A percentile compares a stretch with the other conserved stretches of the same genome.
phyloP scores from a whole-genome alignment of 257 asterid genomes.

The Jacaranda mimosifolia region DNA sequence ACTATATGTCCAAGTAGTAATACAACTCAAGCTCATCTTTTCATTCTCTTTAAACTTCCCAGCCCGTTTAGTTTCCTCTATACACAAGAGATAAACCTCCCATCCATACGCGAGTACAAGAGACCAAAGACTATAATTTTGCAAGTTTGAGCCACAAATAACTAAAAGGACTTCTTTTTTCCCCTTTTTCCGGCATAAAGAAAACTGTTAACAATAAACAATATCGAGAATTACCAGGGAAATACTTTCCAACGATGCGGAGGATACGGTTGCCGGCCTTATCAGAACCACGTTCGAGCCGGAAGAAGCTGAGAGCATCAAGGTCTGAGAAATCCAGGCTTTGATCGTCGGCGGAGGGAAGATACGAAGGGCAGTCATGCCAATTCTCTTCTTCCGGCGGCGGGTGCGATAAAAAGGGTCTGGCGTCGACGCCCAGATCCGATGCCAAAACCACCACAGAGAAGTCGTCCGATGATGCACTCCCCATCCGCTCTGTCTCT shows the following conservation, averaged over 20 bases:
- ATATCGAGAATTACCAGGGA: conserved; percentile 66
- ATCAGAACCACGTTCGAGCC: conserved; percentile 75
- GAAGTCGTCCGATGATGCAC: conserved; percentile 67
- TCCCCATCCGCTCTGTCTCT: conserved; percentile 43
- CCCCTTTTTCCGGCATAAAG: background rate
- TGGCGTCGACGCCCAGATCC: conserved; percentile 89
- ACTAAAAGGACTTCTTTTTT: background rate
- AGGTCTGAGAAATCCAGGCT: conserved; percentile 82
- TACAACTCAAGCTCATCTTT: background rate
- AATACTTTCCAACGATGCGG: conserved; percentile 91
- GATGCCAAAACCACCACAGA: conserved; percentile 93
- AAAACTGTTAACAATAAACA: background rate
- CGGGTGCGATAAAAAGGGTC: conserved; percentile 68
- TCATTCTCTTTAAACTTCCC: background rate
- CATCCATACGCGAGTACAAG: background rate
- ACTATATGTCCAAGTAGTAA: background rate
- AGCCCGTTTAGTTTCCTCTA: background rate
- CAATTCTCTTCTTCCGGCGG: conserved; percentile 67
- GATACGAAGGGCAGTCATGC: conserved; percentile 78
- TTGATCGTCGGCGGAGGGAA: conserved; percentile 55
- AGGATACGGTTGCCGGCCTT: conserved; percentile 77
- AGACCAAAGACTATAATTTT: background rate
- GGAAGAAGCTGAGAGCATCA: conserved; percentile 80
- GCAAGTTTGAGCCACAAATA: background rate
- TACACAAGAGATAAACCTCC: background rate